These are phyloP conservation scores for Neurospora sp. DNA, from an alignment of 495 filamentous ascomycete genomes.

Conservation along the genomic window DNA sequence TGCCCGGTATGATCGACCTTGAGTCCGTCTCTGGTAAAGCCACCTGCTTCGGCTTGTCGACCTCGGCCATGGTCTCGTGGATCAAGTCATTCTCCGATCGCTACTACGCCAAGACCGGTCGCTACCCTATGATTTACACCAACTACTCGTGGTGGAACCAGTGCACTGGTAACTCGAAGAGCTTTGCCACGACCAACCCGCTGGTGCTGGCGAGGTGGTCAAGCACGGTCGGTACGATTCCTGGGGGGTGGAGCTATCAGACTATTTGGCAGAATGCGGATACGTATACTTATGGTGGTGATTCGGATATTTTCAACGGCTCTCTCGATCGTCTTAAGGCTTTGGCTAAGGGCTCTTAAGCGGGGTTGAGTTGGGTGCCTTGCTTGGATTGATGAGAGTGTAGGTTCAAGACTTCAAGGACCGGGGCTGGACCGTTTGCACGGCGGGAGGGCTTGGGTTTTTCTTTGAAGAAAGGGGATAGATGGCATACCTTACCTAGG, in stretches of 20 bases:
- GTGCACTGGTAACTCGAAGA: constrained; percentile 48
- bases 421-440: neutral
- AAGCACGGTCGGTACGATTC: constrained; percentile 39
- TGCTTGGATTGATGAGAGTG: too few species aligned
- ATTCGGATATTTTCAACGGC: constrained; percentile 45
- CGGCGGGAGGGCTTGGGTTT: neutral
- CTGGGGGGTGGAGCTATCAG: constrained; percentile 50
- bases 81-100: constrained; percentile 49
- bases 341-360: neutral
- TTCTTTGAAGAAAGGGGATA: neutral
- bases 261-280: constrained; percentile 52
- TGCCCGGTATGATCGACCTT: constrained; percentile 60
- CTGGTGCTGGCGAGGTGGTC: constrained; percentile 49
- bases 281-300: constrained; percentile 38
- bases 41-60: constrained; percentile 44
- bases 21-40: constrained; percentile 40
- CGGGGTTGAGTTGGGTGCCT: neutral
- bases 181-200: constrained; percentile 42
- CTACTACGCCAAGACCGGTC: constrained; percentile 40
- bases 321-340: neutral
- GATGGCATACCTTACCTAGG: neutral
- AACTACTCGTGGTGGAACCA: constrained; percentile 52
- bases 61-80: constrained; percentile 49
- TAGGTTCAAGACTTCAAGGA: too few species aligned
- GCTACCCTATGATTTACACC: constrained; percentile 53